Base-by-base conservation (phyloP, 2,329 filamentous ascomycete genomes). In the Alternaria ventricosa region DNA sequence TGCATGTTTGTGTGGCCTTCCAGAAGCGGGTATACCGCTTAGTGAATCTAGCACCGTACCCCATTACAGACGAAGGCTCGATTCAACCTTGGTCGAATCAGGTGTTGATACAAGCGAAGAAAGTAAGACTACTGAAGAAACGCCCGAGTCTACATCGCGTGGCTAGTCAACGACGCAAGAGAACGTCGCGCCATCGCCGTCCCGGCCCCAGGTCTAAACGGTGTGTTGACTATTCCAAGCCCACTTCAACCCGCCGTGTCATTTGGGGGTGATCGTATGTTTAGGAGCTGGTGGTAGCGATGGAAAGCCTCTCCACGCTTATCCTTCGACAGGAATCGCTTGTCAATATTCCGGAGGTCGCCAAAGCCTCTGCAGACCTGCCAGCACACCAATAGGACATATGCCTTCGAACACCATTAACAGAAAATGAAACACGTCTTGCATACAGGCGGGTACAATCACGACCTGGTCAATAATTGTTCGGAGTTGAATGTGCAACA, bases 241-340 rank as follows among this genome's bases (percentile, higher is more conserved):
- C 36, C 58, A 15, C 20, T 51, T 25, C 23, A 9, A 33, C 0
- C 30, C n/a, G 25, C 28, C 22, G 50, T 54, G 18, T 3, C 7
- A 43, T 46, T 47, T 45, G 27, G 46, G 46, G 54, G 6, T 49
- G 30, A 30, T 60, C 44, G 55, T 53, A 60, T 43, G 46, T 20
- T 54, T 54, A 15, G 33, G 55, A 30, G 22, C 33, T 41, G n/a
- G 43, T 63, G 55, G 46, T 23, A 51, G 65, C 71, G 71, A 71
- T 63, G 67, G 55, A 66, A 74, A 66, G 28, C 59, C 50, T 36
- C 54, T 61, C 71, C 70, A 74, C 63, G 67, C 75, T 76, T 73
- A 77, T 68, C 47, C 25, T 67, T 71, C 68, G 73, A 57, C 70
- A 74, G 69, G 62, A 58, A 33, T 47, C 59, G 50, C 61, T 36